Percentiles rank a stretch among this genome's conserved stretches.
Conservation (phyloP, 2,329 filamentous ascomycete species). For the Alternaria brassicicola region DNA sequence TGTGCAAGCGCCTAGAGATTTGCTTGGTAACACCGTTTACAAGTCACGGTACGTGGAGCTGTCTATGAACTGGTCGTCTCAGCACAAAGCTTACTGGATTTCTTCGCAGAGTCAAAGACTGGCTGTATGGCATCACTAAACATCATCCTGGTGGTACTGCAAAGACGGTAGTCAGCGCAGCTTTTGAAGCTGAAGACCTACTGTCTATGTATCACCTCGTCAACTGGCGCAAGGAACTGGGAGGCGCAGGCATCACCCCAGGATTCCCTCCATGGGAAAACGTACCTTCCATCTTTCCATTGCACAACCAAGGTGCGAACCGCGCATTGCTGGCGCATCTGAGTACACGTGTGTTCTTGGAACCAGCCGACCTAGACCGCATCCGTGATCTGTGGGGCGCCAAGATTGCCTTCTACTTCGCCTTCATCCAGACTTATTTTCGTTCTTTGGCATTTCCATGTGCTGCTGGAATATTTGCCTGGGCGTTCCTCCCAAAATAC, state of each 20-base stretch:
- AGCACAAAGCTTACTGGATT: background rate
- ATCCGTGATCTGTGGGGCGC: conserved; percentile 81
- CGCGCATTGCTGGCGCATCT: conserved; percentile 75
- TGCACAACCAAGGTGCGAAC: conserved; percentile 80
- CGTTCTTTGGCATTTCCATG: conserved; percentile 40
- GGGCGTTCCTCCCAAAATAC: conserved; percentile 40
- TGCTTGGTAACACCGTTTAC: conserved; percentile 41
- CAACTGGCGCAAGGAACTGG: conserved; percentile 72
- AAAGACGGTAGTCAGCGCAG: conserved; percentile 59
- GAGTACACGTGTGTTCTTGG: conserved; percentile 72
- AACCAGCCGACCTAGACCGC: conserved; percentile 69
- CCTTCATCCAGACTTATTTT: conserved; percentile 45
- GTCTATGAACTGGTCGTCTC: background rate
- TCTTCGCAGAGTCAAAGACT: conserved; percentile 72
- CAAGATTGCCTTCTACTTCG: conserved; percentile 56
- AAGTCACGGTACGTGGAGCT: conserved; percentile 32
- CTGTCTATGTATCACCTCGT: conserved; percentile 79
- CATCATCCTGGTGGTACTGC: conserved; percentile 60
- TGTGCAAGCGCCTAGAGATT: conserved; percentile 37
- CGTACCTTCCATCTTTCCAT: conserved; percentile 75
- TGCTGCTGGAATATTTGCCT: conserved; percentile 37
- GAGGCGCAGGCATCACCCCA: conserved; percentile 78
- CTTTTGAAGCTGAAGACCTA: conserved; percentile 79
- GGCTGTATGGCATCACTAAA: conserved; percentile 76
- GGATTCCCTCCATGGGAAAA: conserved; percentile 72